These are phyloP conservation scores for Lactarius vividus DNA, from an alignment of 768 basidiomycete species.

Conservation along the genomic window DNA sequence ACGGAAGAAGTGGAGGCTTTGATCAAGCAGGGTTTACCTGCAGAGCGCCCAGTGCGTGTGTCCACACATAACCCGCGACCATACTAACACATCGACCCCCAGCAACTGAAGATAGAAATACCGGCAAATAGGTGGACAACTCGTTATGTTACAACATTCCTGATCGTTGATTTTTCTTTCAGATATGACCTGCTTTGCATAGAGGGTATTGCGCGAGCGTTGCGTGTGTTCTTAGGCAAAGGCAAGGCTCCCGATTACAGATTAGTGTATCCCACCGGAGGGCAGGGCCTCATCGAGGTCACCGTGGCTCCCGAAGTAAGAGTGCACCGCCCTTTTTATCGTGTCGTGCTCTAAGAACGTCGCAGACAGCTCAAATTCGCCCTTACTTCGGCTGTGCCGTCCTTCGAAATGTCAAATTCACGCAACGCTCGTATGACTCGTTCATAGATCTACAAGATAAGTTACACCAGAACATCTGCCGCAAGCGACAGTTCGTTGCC, in stretches of 20 bases:
- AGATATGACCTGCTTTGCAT: constrained; percentile 98
- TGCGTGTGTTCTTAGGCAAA: constrained; percentile 78
- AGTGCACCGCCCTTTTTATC: constrained; percentile 13
- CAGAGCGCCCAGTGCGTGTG: constrained; percentile 71
- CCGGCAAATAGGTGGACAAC: constrained; percentile 84
- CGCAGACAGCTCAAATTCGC: constrained; percentile 75
- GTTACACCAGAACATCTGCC: constrained; percentile 92
- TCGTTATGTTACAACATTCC: neutral
- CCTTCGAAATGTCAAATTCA: constrained; percentile 87
- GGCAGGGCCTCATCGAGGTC: constrained; percentile 65
- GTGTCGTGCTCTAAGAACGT: neutral
- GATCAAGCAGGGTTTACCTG: constrained; percentile 78
- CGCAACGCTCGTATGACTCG: constrained; percentile 83
- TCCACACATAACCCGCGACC: neutral
- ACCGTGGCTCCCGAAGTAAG: constrained; percentile 71
- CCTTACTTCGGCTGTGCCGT: constrained; percentile 91
- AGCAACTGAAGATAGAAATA: constrained; percentile 99
- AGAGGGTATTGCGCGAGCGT: constrained; percentile 88
- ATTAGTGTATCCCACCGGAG: constrained; percentile 67
- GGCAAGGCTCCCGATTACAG: constrained; percentile 67
- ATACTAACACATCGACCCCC: constrained; percentile 25
- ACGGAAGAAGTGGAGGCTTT: constrained; percentile 82
- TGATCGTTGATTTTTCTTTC: constrained; percentile 14
- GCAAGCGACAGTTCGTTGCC: constrained; percentile 85
- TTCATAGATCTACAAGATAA: constrained; percentile 99